Base-by-base conservation (phyloP, 495 filamentous ascomycete genomes). In the Podospora appendiculata region DNA sequence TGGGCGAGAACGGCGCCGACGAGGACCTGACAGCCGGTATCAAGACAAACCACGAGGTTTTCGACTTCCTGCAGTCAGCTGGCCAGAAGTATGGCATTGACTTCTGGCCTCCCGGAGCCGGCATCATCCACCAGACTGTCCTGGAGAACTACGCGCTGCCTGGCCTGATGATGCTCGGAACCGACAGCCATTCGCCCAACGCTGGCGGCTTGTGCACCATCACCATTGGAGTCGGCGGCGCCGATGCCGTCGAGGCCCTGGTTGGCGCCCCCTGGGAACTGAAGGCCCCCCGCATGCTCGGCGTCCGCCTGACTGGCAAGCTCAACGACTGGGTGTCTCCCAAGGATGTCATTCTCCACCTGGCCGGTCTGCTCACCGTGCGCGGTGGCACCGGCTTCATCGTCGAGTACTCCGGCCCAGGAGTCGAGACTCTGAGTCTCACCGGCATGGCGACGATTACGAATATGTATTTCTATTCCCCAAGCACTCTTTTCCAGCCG, bases 141-240 rank as follows among this genome's bases (percentile, higher is more conserved):
- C 74, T 98, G 59, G 93, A 98, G 76, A 97, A 97, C 71, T 98
- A 98, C 64, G 88, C 93, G n/a, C 84, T 90, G 5, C 93, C 93
- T 5, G 93, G 93, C 43, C 66, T 96, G 61, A 96, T 98, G 93
- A 96, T 97, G 91, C 80, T 98, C n/a, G 93, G 93, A 52, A 98
- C 93, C 36, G 93, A 98, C 69, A 96, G 91, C 63, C 93, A 97
- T 72, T 96, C 93, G 32, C 93, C 93, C 17, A 97, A 98, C 67
- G 93, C 85, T 12, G 93, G 93, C 66, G 93, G 93, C 54, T 70
- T 98, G 36, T 90, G 87, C 53, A 89, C 89, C 2, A 94, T 96
- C 64, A 94, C 93, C 3, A 98, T 98, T 62, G 93, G 93, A 71
- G 93, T 98, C 34, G 93, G 93, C 57, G 93, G 93, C 64, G 93